Evolutionary conservation across 1,284 basidiomycete species (phyloP).

Genomic region (Psilocybe mexicana): DNA sequence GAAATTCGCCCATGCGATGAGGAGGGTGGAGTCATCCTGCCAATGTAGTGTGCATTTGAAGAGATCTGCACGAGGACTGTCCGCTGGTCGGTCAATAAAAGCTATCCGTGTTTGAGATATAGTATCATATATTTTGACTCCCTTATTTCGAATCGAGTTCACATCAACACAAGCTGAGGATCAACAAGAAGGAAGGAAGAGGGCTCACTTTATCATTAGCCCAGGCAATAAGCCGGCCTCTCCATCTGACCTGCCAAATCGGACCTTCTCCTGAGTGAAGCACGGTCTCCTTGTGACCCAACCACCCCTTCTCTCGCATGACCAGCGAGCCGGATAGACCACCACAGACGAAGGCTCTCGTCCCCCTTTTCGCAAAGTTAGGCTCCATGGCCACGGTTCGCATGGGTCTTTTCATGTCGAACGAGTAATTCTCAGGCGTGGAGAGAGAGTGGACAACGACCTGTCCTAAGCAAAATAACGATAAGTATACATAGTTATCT

Average conservation of each 20-base stretch:
- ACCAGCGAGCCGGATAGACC: constrained; percentile 89
- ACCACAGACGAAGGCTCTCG: constrained; percentile 90
- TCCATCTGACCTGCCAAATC: constrained; percentile 92
- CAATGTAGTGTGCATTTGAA: constrained; percentile 92
- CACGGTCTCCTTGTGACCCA: constrained; percentile 90
- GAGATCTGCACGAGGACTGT: constrained; percentile 87
- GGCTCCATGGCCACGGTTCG: constrained; percentile 91
- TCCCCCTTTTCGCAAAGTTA: constrained; percentile 78
- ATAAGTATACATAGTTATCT: constrained; percentile 6
- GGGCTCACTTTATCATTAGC: constrained; percentile 83
- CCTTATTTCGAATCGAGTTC: constrained; percentile 43
- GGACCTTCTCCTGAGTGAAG: constrained; percentile 92
- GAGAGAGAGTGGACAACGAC: constrained; percentile 87
- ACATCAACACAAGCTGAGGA: not conserved
- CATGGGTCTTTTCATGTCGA: constrained; percentile 94
- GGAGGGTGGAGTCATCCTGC: constrained; percentile 88
- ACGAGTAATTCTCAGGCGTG: constrained; percentile 81
- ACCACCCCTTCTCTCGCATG: constrained; percentile 93
- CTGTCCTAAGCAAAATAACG: constrained; percentile 59
- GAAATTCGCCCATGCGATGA: constrained; percentile 93
- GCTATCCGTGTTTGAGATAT: constrained; percentile 80
- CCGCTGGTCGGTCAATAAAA: constrained; percentile 80
- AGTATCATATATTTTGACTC: constrained; percentile 93
- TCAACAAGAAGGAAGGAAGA: not conserved
- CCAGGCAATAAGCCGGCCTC: constrained; percentile 90